These are phyloP conservation scores for Dendrobium catenatum DNA, from an alignment of 106 monocot species.

Conservation along the genomic window DNA sequence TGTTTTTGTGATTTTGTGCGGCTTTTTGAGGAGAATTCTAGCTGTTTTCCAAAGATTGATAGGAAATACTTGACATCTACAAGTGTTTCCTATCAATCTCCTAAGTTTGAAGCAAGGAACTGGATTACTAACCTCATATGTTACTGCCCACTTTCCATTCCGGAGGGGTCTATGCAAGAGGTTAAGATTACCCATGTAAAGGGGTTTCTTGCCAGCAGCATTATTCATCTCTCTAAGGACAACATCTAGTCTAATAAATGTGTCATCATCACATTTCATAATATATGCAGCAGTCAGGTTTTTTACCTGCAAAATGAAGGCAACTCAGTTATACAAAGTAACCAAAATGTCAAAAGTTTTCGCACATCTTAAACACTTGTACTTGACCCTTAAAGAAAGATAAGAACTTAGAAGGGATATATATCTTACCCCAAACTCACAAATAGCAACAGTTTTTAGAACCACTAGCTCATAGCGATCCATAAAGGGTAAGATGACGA, in stretches of 20 bases:
- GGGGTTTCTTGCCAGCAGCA: conserved; percentile 21
- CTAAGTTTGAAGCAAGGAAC: background rate
- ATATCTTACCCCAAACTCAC: conserved; percentile 46
- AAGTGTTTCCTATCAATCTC: no score
- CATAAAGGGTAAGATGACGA: conserved; percentile 88
- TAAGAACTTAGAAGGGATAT: no score
- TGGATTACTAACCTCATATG: conserved; percentile 60
- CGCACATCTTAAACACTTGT: background rate
- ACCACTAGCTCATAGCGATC: conserved; percentile 98
- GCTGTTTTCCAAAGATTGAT: no score
- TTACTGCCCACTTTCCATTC: conserved; percentile 94
- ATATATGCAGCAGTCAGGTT: conserved; percentile 35
- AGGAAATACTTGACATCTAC: no score
- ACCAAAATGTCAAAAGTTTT: background rate
- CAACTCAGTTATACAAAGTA: background rate
- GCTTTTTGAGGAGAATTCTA: no score
- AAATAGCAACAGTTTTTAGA: conserved; percentile 90
- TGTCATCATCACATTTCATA: conserved; percentile 99
- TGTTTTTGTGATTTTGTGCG: no score
- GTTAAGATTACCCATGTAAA: conserved; percentile 95
- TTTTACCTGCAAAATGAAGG: background rate
- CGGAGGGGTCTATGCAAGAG: conserved; percentile 83
- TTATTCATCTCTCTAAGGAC: conserved; percentile 46
- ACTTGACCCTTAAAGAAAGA: background rate
- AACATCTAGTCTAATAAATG: conserved; percentile 82